These are phyloP conservation scores for Pythium aristosporum DNA, from an alignment of 352 stramenopile species.

Conservation along the genomic window DNA sequence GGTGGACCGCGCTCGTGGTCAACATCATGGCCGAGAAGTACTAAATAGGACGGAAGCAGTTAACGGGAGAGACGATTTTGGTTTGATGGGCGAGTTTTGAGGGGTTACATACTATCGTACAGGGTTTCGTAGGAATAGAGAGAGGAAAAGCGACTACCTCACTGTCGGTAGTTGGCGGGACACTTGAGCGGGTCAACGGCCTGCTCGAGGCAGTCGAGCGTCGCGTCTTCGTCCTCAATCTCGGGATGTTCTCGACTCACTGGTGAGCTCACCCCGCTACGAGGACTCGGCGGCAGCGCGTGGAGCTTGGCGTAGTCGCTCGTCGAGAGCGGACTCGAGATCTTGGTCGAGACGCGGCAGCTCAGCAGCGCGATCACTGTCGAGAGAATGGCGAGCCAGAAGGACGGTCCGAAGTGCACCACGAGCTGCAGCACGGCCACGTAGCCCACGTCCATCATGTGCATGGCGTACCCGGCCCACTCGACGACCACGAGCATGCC, in stretches of 20 bases:
- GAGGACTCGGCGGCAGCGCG: constrained; percentile 20
- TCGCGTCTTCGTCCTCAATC: constrained; percentile 19
- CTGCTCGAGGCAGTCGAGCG: constrained; percentile 24
- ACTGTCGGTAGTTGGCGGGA: constrained; percentile 58
- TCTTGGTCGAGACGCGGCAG: constrained; percentile 12
- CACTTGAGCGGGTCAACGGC: constrained; percentile 45
- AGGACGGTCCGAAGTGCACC: constrained; percentile 42
- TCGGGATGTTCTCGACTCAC: constrained; percentile 1
- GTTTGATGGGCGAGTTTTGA: too few species aligned
- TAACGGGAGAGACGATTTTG: too few species aligned
- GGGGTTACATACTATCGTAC: neutral
- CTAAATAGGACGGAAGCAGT: constrained; percentile 28
- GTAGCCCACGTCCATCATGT: constrained; percentile 43
- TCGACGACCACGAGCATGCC: constrained; percentile 37
- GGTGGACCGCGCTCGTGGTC: constrained; percentile 92
- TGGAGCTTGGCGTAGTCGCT: constrained; percentile 18
- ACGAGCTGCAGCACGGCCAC: constrained; percentile 39
- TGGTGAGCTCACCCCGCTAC: neutral
- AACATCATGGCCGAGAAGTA: constrained; percentile 94
- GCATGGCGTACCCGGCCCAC: constrained; percentile 57
- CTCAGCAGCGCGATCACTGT: constrained; percentile 17
- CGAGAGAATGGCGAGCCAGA: constrained; percentile 33
- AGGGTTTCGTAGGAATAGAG: neutral
- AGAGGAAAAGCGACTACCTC: constrained; percentile 26
- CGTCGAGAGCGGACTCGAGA: constrained; percentile 11